Evolutionary conservation across 148 eudicot species (phyloP).

Genomic region (Camellia granthamiana): DNA sequence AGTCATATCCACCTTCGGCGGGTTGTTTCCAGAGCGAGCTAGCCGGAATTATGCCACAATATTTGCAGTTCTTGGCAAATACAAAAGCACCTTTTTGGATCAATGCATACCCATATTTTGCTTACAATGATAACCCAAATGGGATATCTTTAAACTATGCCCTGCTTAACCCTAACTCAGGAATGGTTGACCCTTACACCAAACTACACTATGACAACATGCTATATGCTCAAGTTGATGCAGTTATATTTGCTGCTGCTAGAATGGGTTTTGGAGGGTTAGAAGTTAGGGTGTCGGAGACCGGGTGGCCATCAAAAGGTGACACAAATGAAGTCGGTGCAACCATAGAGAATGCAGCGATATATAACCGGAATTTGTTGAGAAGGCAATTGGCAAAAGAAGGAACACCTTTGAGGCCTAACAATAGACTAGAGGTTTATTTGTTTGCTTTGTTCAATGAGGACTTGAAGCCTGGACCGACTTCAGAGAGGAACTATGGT

Average conservation of each 20-base stretch:
- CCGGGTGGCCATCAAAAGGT: conserved; percentile 22
- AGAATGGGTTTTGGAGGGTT: conserved; percentile 20
- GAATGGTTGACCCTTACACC: conserved; percentile 20
- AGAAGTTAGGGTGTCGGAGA: conserved; percentile 21
- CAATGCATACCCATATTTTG: conserved; percentile 28
- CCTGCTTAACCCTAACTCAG: conserved; percentile 18
- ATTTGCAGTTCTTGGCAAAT: conserved; percentile 40
- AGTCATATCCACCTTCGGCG: conserved; percentile 74
- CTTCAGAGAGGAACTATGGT: conserved; percentile 27
- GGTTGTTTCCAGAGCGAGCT: conserved; percentile 54
- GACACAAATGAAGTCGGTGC: conserved; percentile 13
- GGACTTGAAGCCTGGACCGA: conserved; percentile 25
- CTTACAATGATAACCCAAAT: conserved; percentile 19
- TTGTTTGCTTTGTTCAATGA: conserved; percentile 28
- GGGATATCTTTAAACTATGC: conserved; percentile 19
- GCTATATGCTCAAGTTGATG: conserved; percentile 26
- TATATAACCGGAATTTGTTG: conserved; percentile 17
- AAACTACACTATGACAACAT: conserved; percentile 24
- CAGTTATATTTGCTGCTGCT: conserved; percentile 17
- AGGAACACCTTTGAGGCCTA: conserved; percentile 20
- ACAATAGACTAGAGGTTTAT: conserved; percentile 12
- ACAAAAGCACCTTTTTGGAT: conserved; percentile 26
- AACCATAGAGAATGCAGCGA: conserved; percentile 5
- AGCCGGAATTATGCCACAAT: conserved; percentile 43
- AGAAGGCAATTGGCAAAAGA: conserved; percentile 3